These are phyloP conservation scores for Phyllosticta citriasiana DNA, from an alignment of 2,329 filamentous ascomycete species.

Conservation along the genomic window DNA sequence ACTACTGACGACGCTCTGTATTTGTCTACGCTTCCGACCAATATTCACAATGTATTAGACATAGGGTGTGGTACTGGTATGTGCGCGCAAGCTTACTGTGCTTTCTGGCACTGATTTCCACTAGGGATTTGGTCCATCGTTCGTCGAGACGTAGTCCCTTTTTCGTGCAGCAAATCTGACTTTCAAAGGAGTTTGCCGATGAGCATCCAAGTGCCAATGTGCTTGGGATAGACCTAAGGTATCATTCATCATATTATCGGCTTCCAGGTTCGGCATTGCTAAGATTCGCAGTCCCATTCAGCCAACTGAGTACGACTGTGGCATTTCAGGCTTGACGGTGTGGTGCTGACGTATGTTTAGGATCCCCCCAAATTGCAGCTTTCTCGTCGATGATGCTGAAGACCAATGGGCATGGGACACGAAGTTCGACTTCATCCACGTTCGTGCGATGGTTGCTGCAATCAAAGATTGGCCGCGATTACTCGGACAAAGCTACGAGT, in stretches of 20 bases:
- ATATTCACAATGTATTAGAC: constrained; percentile 23
- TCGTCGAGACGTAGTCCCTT: not conserved
- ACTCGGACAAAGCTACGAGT: constrained; percentile 28
- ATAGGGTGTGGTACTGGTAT: constrained; percentile 25
- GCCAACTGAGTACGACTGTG: not conserved
- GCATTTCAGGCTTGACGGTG: not conserved
- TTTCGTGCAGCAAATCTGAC: not conserved
- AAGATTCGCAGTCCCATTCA: not conserved
- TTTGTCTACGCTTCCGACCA: constrained; percentile 18
- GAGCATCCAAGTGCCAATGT: constrained; percentile 23
- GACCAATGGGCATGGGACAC: constrained; percentile 47
- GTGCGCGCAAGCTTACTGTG: constrained; percentile 17
- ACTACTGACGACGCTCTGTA: constrained; percentile 23
- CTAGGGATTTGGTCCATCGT: not conserved
- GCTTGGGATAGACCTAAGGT: constrained; percentile 26
- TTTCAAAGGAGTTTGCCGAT: constrained; percentile 16
- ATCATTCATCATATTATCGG: not conserved
- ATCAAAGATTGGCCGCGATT: constrained; percentile 46
- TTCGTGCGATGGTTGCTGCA: constrained; percentile 41
- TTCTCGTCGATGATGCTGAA: constrained; percentile 25
- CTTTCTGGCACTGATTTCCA: not conserved
- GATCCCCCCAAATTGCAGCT: constrained; percentile 26
- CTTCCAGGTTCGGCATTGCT: not conserved
- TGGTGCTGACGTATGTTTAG: not conserved
- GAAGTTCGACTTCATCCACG: constrained; percentile 49